Evolutionary conservation across 805 yeast genomes (phyloP).

Genomic region (Wickerhamomyces hampshirensis): DNA sequence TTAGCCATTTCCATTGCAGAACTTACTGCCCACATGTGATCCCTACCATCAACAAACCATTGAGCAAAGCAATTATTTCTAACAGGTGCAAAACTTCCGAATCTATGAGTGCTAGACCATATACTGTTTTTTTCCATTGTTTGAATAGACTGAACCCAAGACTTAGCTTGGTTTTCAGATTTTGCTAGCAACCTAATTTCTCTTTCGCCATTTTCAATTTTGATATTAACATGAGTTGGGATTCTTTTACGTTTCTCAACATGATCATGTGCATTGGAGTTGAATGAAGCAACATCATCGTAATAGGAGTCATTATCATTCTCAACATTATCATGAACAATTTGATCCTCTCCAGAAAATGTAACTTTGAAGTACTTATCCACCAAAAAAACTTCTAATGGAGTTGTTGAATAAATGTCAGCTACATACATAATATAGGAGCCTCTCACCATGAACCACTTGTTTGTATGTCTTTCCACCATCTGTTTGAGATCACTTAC

Average conservation of each 20-base stretch:
- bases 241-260: slow-evolving; percentile 31
- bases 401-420: slow-evolving; percentile 79
- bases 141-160: slow-evolving; percentile 73
- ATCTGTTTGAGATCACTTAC: slow-evolving; percentile 76
- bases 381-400: slow-evolving; percentile 87
- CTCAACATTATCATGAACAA: slow-evolving; percentile 22
- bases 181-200: slow-evolving; percentile 67
- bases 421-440: slow-evolving; percentile 84
- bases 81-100: slow-evolving; percentile 90
- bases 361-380: slow-evolving; percentile 66
- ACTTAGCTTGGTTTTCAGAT: slow-evolving; percentile 56
- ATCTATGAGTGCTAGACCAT: slow-evolving; percentile 75
- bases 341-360: slow-evolving; percentile 37
- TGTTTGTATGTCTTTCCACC: slow-evolving; percentile 85
- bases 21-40: slow-evolving; percentile 93
- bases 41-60: slow-evolving; percentile 96
- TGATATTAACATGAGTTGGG: slow-evolving; percentile 51
- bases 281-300: slow-evolving; percentile 26
- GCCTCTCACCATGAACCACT: slow-evolving; percentile 87
- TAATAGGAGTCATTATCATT: slow-evolving; percentile 33
- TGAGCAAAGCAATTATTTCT: slow-evolving; percentile 83
- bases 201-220: slow-evolving; percentile 71
- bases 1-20: slow-evolving; percentile 90
- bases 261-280: slow-evolving; percentile 21
- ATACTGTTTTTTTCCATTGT: slow-evolving; percentile 61